Evolutionary conservation across 1,284 basidiomycete genomes (phyloP), one percentile per base, ranked within the genome.

Genomic region (Ustilago lituana): DNA sequence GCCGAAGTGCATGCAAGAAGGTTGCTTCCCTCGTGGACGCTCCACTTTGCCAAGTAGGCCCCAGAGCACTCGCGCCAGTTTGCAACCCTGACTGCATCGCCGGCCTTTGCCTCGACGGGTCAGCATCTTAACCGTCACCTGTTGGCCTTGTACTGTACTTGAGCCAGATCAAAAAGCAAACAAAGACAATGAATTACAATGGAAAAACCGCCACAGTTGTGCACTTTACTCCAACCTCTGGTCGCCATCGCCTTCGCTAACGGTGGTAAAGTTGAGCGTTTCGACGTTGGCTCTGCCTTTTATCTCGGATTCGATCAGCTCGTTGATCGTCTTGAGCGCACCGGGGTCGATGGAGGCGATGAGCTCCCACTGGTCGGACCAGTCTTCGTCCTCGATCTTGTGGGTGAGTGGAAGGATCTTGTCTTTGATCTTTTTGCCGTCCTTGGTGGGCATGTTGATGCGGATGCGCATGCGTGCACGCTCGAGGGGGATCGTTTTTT

Each of bases 381-480:
- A 87, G 70, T 94, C 91, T 66, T 94, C 91, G 63, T 88, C 88
- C 83, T 98, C 96, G 20, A 97, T 87, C 70, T 88, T 90, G 72
- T 94, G 91, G 4, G 90, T 89, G 29, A 88, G 85, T 63, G 89
- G 87, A 5, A 90, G 64, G 4, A 98, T 84, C 83, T 89, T 88
- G 47, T 90, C 88, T 69, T 90, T 89, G 19, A 96, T 82, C 52
- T 84, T 79, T 77, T 91, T 90, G 26, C 87, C 89, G 59, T 94
- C 91, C 43, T 87, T 87, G 3, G 84, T 83, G 2, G 93, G 90
- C 84, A 97, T 87, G 2, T 88, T 88, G 31, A 98, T 87, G 27
- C 92, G 87, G 14, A 98, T 87, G 19, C 93, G 88, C 95, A 99
- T 98, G 53, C 90, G 86, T 3, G 93, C 92, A 43, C 94, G 87